phyloP scores from a whole-genome alignment of 345 rosid species.

The Noccaea caerulescens region DNA sequence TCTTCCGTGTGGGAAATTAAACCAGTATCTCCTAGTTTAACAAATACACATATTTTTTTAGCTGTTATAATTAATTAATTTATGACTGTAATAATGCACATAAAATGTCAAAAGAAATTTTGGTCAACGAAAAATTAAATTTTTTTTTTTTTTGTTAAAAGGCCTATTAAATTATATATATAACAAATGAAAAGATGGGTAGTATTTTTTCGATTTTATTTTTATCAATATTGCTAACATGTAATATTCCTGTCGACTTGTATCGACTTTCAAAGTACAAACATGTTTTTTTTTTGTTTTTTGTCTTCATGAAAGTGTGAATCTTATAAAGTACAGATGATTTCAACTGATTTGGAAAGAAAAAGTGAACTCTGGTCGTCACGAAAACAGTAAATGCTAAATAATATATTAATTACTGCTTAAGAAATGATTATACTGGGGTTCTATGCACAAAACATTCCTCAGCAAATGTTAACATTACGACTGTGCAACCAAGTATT shows the following conservation, averaged over 20 bases:
- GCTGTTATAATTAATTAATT: not conserved
- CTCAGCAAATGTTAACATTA: not conserved
- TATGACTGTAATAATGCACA: not conserved
- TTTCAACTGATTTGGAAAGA: slow-evolving; percentile 6
- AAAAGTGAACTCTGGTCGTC: slow-evolving; percentile 7
- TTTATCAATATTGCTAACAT: not conserved
- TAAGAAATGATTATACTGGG: slow-evolving; percentile 17
- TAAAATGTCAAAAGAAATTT: no score
- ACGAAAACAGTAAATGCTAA: slow-evolving; percentile 17
- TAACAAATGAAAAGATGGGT: no score
- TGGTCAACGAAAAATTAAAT: no score
- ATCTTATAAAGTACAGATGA: not conserved
- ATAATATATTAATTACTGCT: slow-evolving; percentile 25
- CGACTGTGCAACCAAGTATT: slow-evolving; percentile 55
- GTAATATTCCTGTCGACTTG: not conserved
- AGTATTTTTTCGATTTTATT: not conserved
- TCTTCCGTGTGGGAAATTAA: slow-evolving; percentile 15
- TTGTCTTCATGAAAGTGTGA: not conserved
- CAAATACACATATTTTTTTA: not conserved
- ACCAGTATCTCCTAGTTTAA: not conserved
- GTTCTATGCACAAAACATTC: slow-evolving; percentile 45
- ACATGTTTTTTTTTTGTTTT: not conserved
- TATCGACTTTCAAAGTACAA: not conserved
- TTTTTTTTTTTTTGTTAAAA: no score
- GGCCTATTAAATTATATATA: no score